Percentiles rank a stretch among this genome's conserved stretches.
These are phyloP conservation scores for Trebouxia sp. DNA, from an alignment of 139 green algal genomes.

Conservation along the genomic window DNA sequence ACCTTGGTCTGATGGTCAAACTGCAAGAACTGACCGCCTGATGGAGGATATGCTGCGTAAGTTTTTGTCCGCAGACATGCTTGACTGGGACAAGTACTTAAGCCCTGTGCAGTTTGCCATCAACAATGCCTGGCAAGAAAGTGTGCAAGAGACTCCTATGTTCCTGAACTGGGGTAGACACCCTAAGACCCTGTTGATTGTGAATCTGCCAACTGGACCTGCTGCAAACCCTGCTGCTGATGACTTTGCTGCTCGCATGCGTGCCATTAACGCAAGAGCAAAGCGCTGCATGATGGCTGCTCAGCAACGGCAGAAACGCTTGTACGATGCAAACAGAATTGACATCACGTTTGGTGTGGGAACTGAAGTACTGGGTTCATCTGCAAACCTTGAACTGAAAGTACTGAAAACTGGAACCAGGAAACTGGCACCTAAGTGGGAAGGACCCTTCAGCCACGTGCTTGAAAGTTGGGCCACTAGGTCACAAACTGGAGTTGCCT, in stretches of 20 bases:
- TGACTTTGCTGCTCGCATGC: neutral
- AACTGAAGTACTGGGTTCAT: neutral
- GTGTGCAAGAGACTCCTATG: constrained; percentile 4
- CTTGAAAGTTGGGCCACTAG: too few species aligned
- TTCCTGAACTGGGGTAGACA: constrained; percentile 15
- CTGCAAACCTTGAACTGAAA: neutral
- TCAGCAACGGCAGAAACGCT: too few species aligned
- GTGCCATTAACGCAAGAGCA: too few species aligned
- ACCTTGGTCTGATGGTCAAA: constrained; percentile 17
- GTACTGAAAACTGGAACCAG: neutral
- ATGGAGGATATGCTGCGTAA: neutral
- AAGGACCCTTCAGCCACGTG: too few species aligned
- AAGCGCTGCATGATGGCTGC: too few species aligned
- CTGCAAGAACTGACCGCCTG: neutral
- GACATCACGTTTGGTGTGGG: neutral
- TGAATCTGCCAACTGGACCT: neutral
- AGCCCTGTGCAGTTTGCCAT: constrained; percentile 4
- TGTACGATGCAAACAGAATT: neutral
- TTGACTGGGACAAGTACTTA: neutral
- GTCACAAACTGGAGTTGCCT: too few species aligned
- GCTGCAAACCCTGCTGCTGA: neutral
- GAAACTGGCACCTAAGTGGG: neutral
- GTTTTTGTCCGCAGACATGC: neutral
- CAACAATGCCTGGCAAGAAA: constrained; percentile 4
- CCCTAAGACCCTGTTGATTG: neutral